Base-by-base conservation (phyloP, 331 rosid genomes). In the Prunus yedoensis region DNA sequence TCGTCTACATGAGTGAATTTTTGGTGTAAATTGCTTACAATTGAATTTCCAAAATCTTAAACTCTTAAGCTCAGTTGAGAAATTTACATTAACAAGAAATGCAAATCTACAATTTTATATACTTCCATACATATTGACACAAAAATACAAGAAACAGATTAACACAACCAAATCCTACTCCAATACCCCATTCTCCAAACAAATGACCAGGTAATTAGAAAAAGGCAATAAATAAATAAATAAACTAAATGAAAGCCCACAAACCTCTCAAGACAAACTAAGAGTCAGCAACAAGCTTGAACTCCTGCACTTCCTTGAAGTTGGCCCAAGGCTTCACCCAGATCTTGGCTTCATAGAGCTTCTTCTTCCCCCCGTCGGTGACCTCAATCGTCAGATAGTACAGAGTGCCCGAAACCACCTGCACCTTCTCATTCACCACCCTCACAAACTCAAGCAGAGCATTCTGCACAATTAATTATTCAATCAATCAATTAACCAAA, bases 241-340 rank as follows among this genome's bases (percentile, higher is more conserved):
- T 27, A 30, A n/a, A 51, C 8, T 5, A 35, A 0, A 54, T 12
- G 46, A 10, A 57, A 23, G 3, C 35, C 30, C 23, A 41, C 15
- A 23, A 1, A 60, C 46, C 77, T 35, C 11, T 32, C 4, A 18
- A 43, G 21, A 25, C 47, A 46, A 59, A 59, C 77, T 73, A 73
- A 46, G 35, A 52, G 54, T 72, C 76, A 1, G 56, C 15, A 10
- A 25, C 56, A 14, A 1, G 79, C 76, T 88, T 85, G 79, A 90
- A 90, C 52, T 92, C 93, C 81, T 76, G 79, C 77, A 92, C 70
- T 82, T 87, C 85, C 88, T 82, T 90, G 80, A 87, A 90, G 81
- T 88, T 81, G 85, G 76, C 74, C 94, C 97, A 92, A 8, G 90
- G 94, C 82, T 83, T 85, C 72, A 84, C 94, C 97, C 96, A 90